phyloP scores from a whole-genome alignment of 306 rosid species.

The Begonia fuchsioides region DNA sequence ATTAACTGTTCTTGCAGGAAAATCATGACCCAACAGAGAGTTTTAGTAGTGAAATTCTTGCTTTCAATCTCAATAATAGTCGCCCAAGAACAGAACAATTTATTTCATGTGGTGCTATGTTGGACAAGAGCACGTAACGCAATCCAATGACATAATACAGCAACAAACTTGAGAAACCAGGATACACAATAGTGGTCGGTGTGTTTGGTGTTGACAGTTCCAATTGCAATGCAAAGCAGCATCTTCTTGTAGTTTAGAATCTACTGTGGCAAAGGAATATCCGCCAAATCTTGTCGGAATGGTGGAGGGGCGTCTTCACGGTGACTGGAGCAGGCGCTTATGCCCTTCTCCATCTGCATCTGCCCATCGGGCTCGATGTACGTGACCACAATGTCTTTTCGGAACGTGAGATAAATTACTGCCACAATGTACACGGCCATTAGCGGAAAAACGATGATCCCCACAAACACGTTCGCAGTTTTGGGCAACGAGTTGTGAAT shows the following conservation, averaged over 20 bases:
- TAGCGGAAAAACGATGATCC: conserved; percentile 62
- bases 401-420: conserved; percentile 42
- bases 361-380: conserved; percentile 30
- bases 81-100: conserved; percentile 36
- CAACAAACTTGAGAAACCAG: conserved; percentile 66
- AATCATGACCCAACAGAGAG: too few relatives aligned
- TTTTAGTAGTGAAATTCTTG: too few relatives aligned
- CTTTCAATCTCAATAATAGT: too few relatives aligned
- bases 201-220: conserved; percentile 46
- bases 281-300: conserved; percentile 52
- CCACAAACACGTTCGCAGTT: conserved; percentile 46
- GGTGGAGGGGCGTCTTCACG: conserved; percentile 15
- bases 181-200: conserved; percentile 63
- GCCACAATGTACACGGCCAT: conserved; percentile 45
- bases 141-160: too few relatives aligned
- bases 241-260: not conserved
- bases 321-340: conserved; percentile 9
- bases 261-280: conserved; percentile 31
- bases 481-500: conserved; percentile 49
- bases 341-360: conserved; percentile 38
- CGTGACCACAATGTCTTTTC: conserved; percentile 53
- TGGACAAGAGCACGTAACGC: too few relatives aligned
- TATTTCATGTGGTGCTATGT: too few relatives aligned
- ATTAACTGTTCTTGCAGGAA: too few relatives aligned
- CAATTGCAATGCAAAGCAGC: conserved; percentile 55